Evolutionary conservation across 371 early-diverging fungal genomes (phyloP), one percentile per base, ranked within the genome.

Genomic region (Rhizopus stolonifer): DNA sequence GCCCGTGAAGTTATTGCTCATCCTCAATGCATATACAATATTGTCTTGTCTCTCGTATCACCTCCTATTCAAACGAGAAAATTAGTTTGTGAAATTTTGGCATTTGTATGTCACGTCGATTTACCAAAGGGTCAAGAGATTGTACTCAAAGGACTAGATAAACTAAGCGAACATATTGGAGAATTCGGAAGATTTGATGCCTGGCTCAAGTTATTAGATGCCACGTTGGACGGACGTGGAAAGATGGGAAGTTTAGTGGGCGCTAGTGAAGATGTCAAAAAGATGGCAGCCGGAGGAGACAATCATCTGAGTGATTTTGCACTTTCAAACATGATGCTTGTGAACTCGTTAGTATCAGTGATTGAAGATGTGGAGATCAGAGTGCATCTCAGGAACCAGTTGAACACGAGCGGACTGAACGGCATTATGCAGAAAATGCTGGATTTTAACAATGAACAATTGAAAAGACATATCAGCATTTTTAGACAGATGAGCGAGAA

Each of bases 21-120:
- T 61, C 84, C 90, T 3, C 72, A 80, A 42, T 88, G 88, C 54
- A 85, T 92, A 23, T 80, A 82, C 50, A 80, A 85, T 18, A 79
- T 91, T 34, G 82, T 85, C 17, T 72, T 88, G 21, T 91, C 92
- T 4, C 77, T 93, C 42, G 87, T 89, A 29, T 88, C 91, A 13
- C 87, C 88, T 0, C 86, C 85, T 43, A 78, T 89, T 14, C 77
- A 77, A 52, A 91, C 93, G 0, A 78, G 92, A 15, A 88, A 87
- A 46, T 60, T 91, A 49, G 90, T 90, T 2, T 87, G 88, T 14
- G 93, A 92, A 64, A 81, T 91, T 11, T 69, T 93, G 43, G 91
- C 93, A 5, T 89, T 87, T 60, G 69, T 92, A 25, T 92, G 90
- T 64, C 91, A 90, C 63, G 80, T 85, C 29, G 91, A 90, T 59